Base-by-base conservation (phyloP, 257 asterid species). In the Fraxinus excelsior region DNA sequence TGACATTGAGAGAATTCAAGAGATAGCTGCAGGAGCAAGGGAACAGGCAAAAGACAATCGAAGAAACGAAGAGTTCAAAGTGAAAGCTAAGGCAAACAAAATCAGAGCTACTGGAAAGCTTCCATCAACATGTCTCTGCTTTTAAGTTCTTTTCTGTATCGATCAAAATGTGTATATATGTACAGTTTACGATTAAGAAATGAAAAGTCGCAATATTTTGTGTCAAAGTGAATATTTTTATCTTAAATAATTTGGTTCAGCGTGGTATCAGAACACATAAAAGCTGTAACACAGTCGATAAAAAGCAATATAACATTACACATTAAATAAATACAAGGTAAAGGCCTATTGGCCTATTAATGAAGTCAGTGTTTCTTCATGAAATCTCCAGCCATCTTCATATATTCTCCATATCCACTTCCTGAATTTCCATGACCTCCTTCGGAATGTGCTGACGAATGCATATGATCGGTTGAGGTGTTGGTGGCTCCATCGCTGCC, bases 21-120 rank as follows among this genome's bases (percentile, higher is more conserved):
- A 72, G 44, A 82, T 88, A 28, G 90, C 89, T n/a, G 83, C 77
- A 60, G 91, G 93, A 56, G 96, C 91, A 16, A 84, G 82, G 83
- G 82, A 82, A 53, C 91, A 86, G 78, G 96, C 93, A 38, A 84
- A 80, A 74, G 72, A 84, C 85, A 89, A 93, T 82, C 85, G 83
- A 28, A 76, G 82, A 80, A 88, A 88, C 0, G 92, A 93, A 82
- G 98, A 93, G 84, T 77, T 78, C 3, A 90, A 88, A 85, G 91
- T 75, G 80, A 92, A 81, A 81, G 93, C 86, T 74, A 94, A 89
- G 83, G 90, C 96, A 76, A 80, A 85, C 12, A 90, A 86, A 83
- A 87, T 92, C 84, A 88, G 96, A 85, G 80, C 72, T 74, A 94
- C 96, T 1, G 98, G 98, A 67, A 92, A 85, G 82, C 75, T 86